Evolutionary conservation across 2,329 filamentous ascomycete species (phyloP), one percentile per base, ranked within the genome.

Genomic region (Hirsutella thompsonii): DNA sequence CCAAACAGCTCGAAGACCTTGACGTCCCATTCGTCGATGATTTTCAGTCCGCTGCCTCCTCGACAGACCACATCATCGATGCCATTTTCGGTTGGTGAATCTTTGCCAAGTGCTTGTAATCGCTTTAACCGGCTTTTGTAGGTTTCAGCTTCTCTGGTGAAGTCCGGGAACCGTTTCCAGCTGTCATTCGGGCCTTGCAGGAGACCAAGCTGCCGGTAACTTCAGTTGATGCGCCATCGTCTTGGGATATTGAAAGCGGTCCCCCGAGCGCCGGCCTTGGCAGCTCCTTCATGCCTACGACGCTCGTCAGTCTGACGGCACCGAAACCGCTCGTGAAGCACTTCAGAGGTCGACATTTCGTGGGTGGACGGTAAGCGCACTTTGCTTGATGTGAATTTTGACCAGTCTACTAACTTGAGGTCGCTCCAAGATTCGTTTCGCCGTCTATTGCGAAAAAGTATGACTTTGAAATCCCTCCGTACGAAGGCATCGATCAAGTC

Each of bases 91-190:
- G 85, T 83, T 59, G 36, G 64, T 62, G 11, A 30, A 11, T 20
- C 11, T 26, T 32, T 18, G 37, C 13, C 9, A 10, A 6, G 19
- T 8, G n/a, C 20, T 16, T 18, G 28, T 40, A 37, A 20, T n/a
- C 36, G 13, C 18, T 8, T 41, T 46, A 21, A 47, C 38, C n/a
- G 5, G 9, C 11, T 10, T 11, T 19, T 2, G 16, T 29, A 83
- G 82, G 86, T 8, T 98, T 98, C 66, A 92, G 83, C 45, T 98
- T 98, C 65, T 81, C 80, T 2, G 90, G 89, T 6, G 81, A 92
- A 48, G 81, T 98, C 40, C 80, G 92, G n/a, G 86, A 94, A 49
- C 92, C 92, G 1, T 98, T 96, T 55, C 80, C 81, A 1, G 70
- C 71, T 0, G 83, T 95, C 13, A 93, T 98, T 51, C 67, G 74